Conservation (phyloP, 768 basidiomycete species). For the Stropharia rugosoannulata region DNA sequence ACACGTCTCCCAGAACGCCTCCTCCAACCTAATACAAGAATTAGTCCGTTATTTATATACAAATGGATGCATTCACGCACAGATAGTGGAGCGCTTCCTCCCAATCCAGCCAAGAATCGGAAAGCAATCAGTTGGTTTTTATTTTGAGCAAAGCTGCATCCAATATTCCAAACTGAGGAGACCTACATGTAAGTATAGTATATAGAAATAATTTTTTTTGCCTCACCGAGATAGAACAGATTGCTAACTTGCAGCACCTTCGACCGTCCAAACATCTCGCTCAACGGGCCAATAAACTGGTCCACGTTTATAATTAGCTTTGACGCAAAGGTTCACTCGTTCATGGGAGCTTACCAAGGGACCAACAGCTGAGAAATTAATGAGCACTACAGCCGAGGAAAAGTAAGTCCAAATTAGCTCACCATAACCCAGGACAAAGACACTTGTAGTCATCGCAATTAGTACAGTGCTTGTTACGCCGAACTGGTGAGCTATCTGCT, state of each 20-base stretch:
- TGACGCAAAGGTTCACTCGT: background rate
- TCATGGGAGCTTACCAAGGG: constrained; percentile 35
- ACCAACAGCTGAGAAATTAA: constrained; percentile 40
- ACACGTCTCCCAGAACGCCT: constrained; percentile 64
- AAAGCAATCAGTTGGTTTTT: constrained; percentile 61
- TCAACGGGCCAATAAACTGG: constrained; percentile 57
- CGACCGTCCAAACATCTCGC: constrained; percentile 71
- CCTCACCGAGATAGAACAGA: constrained; percentile 61
- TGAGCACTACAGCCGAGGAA: background rate
- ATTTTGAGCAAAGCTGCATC: constrained; percentile 62
- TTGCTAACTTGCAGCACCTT: constrained; percentile 62
- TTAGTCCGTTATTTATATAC: background rate
- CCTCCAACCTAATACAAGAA: constrained; percentile 46
- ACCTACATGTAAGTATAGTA: background rate
- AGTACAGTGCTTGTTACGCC: constrained; percentile 48
- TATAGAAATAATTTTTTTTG: background rate
- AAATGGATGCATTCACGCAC: constrained; percentile 43
- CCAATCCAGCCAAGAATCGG: constrained; percentile 67
- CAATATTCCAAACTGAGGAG: constrained; percentile 56
- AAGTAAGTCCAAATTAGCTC: constrained; percentile 10
- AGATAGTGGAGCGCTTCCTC: constrained; percentile 68
- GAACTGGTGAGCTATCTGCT: constrained; percentile 51
- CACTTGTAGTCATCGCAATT: constrained; percentile 58
- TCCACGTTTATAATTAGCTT: background rate
- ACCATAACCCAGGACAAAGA: constrained; percentile 58